A percentile compares a stretch with the other conserved stretches of the same genome.
Evolutionary conservation across 2,329 filamentous ascomycete genomes (phyloP).

Genomic region (Epicoccum nigrum): DNA sequence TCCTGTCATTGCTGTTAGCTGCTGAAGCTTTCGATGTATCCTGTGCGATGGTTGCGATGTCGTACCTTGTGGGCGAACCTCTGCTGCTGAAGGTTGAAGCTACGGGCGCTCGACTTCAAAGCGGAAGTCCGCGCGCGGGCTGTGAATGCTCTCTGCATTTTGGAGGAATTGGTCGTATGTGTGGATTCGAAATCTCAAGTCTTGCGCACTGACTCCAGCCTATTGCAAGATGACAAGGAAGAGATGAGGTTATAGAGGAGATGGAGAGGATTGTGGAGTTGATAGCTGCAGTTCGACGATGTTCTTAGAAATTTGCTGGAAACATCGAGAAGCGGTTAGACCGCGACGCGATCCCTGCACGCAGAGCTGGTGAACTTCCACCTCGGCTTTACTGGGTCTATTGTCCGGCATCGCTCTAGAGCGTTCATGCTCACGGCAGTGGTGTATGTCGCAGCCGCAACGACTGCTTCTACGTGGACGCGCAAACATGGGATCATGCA

Average conservation of each 20-base stretch:
- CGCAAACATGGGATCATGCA: too few relatives aligned
- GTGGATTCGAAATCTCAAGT: constrained; percentile 32
- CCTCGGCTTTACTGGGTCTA: constrained; percentile 20
- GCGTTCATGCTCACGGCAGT: not conserved
- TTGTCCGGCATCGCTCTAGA: constrained; percentile 11
- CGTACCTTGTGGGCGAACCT: constrained; percentile 96
- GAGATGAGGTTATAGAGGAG: constrained; percentile 28
- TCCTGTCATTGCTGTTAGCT: constrained; percentile 63
- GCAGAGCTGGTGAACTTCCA: not conserved
- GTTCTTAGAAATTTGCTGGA: constrained; percentile 28
- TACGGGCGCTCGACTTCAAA: constrained; percentile 67
- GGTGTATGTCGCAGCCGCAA: too few relatives aligned
- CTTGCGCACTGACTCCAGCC: constrained; percentile 46
- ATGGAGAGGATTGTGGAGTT: constrained; percentile 30
- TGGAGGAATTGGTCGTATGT: constrained; percentile 48
- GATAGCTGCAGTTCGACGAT: constrained; percentile 18
- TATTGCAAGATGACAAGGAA: constrained; percentile 43
- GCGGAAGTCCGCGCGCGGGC: constrained; percentile 79
- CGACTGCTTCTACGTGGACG: too few relatives aligned
- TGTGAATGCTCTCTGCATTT: constrained; percentile 95
- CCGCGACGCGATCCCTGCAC: constrained; percentile 13
- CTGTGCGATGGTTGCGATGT: not conserved
- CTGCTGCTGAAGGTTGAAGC: constrained; percentile 82
- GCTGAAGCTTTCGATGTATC: not conserved
- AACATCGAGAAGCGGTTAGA: constrained; percentile 28